Evolutionary conservation across 805 yeast species (phyloP).

Genomic region (Candida taoyuanica): DNA sequence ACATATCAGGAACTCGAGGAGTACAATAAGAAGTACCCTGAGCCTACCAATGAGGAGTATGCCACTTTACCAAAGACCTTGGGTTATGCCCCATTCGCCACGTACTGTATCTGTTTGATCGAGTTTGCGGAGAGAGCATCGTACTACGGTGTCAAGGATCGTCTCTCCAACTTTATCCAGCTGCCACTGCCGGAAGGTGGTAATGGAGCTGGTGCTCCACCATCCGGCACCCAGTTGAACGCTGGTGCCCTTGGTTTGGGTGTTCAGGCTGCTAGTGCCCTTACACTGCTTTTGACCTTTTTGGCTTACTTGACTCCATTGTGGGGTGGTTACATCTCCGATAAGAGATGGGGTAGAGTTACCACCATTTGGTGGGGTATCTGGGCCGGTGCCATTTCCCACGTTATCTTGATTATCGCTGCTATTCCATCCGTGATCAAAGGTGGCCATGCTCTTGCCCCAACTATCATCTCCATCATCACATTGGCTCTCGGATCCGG

Average conservation of each 20-base stretch:
- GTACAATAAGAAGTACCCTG: conserved; percentile 19
- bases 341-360: conserved; percentile 68
- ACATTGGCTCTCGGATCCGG: conserved; percentile 76
- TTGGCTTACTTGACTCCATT: conserved; percentile 82
- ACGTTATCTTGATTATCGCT: conserved; percentile 61
- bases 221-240: conserved; percentile 20
- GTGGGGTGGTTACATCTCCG: conserved; percentile 71
- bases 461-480: conserved; percentile 40
- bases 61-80: conserved; percentile 32
- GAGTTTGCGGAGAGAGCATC: conserved; percentile 80
- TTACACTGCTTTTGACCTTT: conserved; percentile 71
- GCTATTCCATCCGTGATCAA: conserved; percentile 54
- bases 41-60: conserved; percentile 45
- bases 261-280: conserved; percentile 59
- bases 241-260: conserved; percentile 58
- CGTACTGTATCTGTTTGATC: conserved; percentile 55
- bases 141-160: conserved; percentile 72
- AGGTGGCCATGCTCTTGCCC: conserved; percentile 54
- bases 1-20: conserved; percentile 4
- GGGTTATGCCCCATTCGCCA: conserved; percentile 45
- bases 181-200: conserved; percentile 37
- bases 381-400: conserved; percentile 55
- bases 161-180: conserved; percentile 78
- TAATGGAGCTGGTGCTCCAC: conserved; percentile 31
- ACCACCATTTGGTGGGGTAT: conserved; percentile 61